phyloP scores from a whole-genome alignment of 2,329 filamentous ascomycete genomes.

The Fusarium fujikuroi region DNA sequence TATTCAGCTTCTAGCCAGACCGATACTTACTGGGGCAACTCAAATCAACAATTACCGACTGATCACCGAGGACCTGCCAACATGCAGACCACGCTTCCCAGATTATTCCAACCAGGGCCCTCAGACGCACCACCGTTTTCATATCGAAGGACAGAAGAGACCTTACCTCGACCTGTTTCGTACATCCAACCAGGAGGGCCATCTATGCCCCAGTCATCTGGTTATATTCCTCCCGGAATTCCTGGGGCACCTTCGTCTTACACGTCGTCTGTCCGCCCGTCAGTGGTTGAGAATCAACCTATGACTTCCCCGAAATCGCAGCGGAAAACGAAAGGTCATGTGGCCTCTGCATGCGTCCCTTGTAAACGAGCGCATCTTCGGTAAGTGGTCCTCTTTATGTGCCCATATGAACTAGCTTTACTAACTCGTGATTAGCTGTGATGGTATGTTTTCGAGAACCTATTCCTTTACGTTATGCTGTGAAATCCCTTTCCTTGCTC shows the following conservation, averaged over 20 bases:
- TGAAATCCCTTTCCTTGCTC: background rate
- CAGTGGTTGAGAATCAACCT: conserved; percentile 57
- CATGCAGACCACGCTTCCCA: conserved; percentile 42
- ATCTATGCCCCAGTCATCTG: conserved; percentile 32
- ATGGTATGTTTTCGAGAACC: conserved; percentile 63
- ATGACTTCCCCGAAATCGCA: conserved; percentile 69
- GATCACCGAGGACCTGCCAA: conserved; percentile 40
- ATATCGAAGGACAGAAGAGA: conserved; percentile 44
- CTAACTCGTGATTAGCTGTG: conserved; percentile 60
- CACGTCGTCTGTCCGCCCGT: conserved; percentile 46
- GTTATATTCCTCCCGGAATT: conserved; percentile 37
- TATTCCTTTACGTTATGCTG: conserved; percentile 4
- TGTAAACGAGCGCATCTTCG: conserved; percentile 86
- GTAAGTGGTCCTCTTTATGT: conserved; percentile 52
- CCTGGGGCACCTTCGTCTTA: conserved; percentile 36
- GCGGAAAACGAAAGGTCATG: conserved; percentile 80
- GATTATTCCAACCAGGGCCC: conserved; percentile 45
- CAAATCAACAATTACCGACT: conserved; percentile 42
- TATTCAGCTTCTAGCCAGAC: conserved; percentile 57
- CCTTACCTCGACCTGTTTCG: conserved; percentile 39
- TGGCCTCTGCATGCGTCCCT: conserved; percentile 85
- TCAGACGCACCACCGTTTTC: conserved; percentile 38
- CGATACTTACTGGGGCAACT: conserved; percentile 61
- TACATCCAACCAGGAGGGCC: conserved; percentile 38
- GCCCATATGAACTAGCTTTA: background rate